Evolutionary conservation across 805 yeast species (phyloP).

Genomic region (Teunomyces cretensis): DNA sequence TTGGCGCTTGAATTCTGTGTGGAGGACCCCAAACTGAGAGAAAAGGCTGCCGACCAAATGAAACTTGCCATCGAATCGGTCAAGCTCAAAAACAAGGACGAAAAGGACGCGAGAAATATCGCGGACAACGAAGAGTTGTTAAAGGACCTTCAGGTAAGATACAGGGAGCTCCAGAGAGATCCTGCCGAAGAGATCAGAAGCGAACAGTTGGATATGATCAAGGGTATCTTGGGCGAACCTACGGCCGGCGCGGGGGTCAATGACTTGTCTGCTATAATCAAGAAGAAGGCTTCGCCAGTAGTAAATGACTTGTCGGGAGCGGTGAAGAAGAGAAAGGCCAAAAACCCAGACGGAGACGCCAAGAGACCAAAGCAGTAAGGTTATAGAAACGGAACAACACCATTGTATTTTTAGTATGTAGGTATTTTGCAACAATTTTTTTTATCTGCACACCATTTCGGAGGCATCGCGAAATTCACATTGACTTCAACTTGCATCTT

Average conservation of each 20-base stretch:
- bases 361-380: slow-evolving; percentile 1
- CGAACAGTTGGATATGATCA: slow-evolving; percentile 53
- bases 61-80: slow-evolving; percentile 48
- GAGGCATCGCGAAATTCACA: slow-evolving; percentile 3
- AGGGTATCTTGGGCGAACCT: slow-evolving; percentile 57
- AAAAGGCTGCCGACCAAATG: slow-evolving; percentile 55
- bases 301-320: slow-evolving; percentile 23
- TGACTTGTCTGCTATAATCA: slow-evolving; percentile 63
- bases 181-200: slow-evolving; percentile 48
- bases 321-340: slow-evolving; percentile 50
- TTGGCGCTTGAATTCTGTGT: slow-evolving; percentile 71
- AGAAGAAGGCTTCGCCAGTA: slow-evolving; percentile 40
- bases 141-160: slow-evolving; percentile 55
- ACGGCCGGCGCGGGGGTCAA: slow-evolving; percentile 38
- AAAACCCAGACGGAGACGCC: background rate
- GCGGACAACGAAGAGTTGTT: slow-evolving; percentile 48
- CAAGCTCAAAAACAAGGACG: slow-evolving; percentile 41
- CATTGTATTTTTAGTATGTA: background rate
- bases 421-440: background rate
- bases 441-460: background rate
- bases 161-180: slow-evolving; percentile 53
- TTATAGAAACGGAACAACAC: background rate
- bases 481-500: background rate
- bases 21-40: slow-evolving; percentile 48
- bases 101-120: slow-evolving; percentile 40